Percentiles rank a stretch among this genome's conserved stretches.
phyloP scores from a whole-genome alignment of 345 rosid genomes.

The Lepidium didymum region DNA sequence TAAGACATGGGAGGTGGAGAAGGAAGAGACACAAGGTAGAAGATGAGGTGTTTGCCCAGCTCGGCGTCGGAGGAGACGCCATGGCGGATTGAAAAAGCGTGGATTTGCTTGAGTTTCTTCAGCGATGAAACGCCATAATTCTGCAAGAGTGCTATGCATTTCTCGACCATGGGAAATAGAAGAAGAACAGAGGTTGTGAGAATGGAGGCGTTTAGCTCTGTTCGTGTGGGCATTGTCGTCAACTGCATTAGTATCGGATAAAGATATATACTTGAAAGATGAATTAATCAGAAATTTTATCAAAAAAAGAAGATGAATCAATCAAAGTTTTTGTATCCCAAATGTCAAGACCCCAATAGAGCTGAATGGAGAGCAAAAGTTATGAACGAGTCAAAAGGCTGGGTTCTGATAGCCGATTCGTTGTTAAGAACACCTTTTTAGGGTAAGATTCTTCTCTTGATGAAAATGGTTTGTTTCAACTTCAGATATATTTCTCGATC shows the following conservation, averaged over 20 bases:
- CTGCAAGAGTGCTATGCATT: constrained; percentile 52
- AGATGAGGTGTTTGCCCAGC: constrained; percentile 55
- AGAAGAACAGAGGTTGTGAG: constrained; percentile 1
- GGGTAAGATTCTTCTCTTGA: background rate
- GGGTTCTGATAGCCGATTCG: background rate
- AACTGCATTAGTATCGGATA: background rate
- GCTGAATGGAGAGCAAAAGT: background rate
- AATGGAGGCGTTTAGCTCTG: constrained; percentile 5
- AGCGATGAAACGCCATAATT: constrained; percentile 35
- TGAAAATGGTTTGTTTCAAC: background rate
- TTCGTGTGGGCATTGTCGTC: constrained; percentile 23
- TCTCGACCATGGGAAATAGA: constrained; percentile 26
- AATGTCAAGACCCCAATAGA: background rate
- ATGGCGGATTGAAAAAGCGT: constrained; percentile 59
- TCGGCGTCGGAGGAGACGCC: constrained; percentile 45
- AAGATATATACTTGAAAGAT: background rate
- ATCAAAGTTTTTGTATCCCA: background rate
- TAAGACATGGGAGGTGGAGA: constrained; percentile 50
- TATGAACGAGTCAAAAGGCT: background rate
- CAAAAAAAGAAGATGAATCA: background rate
- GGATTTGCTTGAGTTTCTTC: constrained; percentile 51
- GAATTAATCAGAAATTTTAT: background rate
- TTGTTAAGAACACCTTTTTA: background rate
- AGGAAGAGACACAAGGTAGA: constrained; percentile 46
- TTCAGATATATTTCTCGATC: background rate